Evolutionary conservation across 2,329 filamentous ascomycete species (phyloP).

Genomic region (Phoma sp.): DNA sequence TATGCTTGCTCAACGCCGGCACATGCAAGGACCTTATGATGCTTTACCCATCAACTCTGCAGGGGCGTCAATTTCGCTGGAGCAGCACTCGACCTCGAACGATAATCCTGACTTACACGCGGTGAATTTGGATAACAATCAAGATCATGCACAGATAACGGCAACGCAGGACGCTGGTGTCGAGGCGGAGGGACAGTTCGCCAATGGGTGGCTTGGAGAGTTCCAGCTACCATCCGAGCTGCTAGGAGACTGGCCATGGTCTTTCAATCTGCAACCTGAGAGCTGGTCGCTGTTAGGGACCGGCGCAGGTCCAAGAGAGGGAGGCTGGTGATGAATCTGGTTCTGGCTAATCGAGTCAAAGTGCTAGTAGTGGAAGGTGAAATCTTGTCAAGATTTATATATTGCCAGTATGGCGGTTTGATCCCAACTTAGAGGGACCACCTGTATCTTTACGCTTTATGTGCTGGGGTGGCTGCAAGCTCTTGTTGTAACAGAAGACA

Average conservation of each 20-base stretch:
- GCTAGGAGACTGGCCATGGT: neutral
- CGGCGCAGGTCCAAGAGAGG: neutral
- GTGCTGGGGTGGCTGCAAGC: too few species aligned
- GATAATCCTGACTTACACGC: neutral
- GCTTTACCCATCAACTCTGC: neutral
- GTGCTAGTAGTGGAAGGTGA: too few species aligned
- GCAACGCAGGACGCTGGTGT: neutral
- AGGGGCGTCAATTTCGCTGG: neutral
- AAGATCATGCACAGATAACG: neutral
- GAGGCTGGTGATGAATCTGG: too few species aligned
- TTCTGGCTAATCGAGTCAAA: too few species aligned
- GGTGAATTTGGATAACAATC: neutral
- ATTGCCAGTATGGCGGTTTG: too few species aligned
- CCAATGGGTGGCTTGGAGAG: neutral
- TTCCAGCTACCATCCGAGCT: neutral
- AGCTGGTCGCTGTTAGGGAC: neutral
- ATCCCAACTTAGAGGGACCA: too few species aligned
- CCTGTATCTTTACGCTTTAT: too few species aligned
- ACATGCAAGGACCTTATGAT: neutral
- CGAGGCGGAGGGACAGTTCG: neutral
- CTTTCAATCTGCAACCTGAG: neutral
- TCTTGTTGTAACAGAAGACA: too few species aligned
- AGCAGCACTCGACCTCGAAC: neutral
- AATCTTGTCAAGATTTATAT: too few species aligned
- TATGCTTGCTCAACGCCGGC: neutral